Evolutionary conservation across 495 filamentous ascomycete genomes (phyloP).

Genomic region (Aspergillus mulundensis): DNA sequence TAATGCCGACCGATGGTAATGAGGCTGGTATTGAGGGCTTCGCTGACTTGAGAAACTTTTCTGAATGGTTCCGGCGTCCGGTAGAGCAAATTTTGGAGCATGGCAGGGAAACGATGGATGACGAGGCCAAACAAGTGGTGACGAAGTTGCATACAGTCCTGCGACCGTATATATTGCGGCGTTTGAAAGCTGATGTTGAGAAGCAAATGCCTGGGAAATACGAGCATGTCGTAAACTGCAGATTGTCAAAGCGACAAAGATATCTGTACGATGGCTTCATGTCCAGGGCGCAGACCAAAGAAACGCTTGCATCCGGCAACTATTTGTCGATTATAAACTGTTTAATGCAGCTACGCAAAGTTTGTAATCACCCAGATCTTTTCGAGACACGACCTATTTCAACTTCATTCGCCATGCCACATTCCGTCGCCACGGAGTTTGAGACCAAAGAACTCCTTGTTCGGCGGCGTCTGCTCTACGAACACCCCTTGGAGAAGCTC

Average conservation of each 20-base stretch:
- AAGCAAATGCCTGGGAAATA: conserved; percentile 99
- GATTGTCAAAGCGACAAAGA: conserved; percentile 88
- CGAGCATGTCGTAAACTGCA: conserved; percentile 93
- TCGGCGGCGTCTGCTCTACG: conserved; percentile 59
- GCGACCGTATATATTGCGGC: conserved; percentile 84
- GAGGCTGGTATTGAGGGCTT: conserved; percentile 75
- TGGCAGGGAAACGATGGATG: conserved; percentile 87
- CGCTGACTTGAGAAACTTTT: conserved; percentile 85
- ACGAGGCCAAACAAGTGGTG: conserved; percentile 83
- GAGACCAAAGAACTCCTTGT: conserved; percentile 72
- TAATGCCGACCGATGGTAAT: conserved; percentile 80
- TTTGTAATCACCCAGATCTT: conserved; percentile 97
- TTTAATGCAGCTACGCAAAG: conserved; percentile 94
- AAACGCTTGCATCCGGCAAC: conserved; percentile 89
- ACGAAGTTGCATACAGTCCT: conserved; percentile 89
- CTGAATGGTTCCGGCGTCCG: conserved; percentile 87
- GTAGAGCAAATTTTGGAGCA: conserved; percentile 94
- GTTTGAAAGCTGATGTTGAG: conserved; percentile 96
- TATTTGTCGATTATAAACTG: conserved; percentile 98
- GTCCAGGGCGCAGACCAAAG: conserved; percentile 83
- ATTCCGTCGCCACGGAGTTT: conserved; percentile 73
- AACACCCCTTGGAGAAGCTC: conserved; percentile 60
- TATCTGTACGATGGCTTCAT: conserved; percentile 97
- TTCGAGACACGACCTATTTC: conserved; percentile 98
- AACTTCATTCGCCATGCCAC: conserved; percentile 91